A percentile compares a stretch with the other conserved stretches of the same genome.
These are phyloP conservation scores for Plasmodium blacklocki DNA, from an alignment of 169 alveolate genomes.

Conservation along the genomic window DNA sequence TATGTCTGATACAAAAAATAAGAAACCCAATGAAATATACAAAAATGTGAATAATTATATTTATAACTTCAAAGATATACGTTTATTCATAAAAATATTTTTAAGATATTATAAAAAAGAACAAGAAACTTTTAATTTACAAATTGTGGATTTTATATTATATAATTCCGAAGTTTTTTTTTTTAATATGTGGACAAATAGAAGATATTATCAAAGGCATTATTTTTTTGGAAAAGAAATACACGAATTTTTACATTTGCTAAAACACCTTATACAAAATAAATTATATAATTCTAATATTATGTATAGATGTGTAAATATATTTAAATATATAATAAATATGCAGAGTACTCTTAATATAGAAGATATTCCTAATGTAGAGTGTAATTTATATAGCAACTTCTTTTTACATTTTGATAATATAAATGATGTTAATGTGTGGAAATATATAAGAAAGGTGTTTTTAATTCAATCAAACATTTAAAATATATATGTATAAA, in stretches of 20 bases:
- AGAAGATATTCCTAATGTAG: not conserved
- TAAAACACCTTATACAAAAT: not conserved
- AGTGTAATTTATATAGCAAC: not conserved
- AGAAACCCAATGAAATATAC: not conserved
- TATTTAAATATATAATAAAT: constrained; percentile 26
- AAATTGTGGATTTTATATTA: constrained; percentile 32
- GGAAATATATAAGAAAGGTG: constrained; percentile 23
- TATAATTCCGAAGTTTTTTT: constrained; percentile 42
- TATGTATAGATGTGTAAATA: constrained; percentile 23
- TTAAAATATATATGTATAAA: no score
- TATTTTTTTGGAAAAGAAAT: constrained; percentile 44
- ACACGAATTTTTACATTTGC: constrained; percentile 5
- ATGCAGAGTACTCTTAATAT: constrained; percentile 17
- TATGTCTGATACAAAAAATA: not conserved
- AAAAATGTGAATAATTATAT: constrained; percentile 13
- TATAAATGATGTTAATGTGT: constrained; percentile 28
- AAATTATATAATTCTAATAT: constrained; percentile 11
- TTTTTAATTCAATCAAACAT: not conserved
- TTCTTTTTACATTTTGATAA: constrained; percentile 20
- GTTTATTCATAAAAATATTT: constrained; percentile 26
- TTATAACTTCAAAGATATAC: constrained; percentile 42
- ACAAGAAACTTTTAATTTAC: constrained; percentile 12
- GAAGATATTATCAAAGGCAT: constrained; percentile 25
- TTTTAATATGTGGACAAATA: constrained; percentile 6
- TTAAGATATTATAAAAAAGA: constrained; percentile 26